Evolutionary conservation across 768 basidiomycete genomes (phyloP), one percentile per base, ranked within the genome.

Genomic region (Boletus reticulatus): DNA sequence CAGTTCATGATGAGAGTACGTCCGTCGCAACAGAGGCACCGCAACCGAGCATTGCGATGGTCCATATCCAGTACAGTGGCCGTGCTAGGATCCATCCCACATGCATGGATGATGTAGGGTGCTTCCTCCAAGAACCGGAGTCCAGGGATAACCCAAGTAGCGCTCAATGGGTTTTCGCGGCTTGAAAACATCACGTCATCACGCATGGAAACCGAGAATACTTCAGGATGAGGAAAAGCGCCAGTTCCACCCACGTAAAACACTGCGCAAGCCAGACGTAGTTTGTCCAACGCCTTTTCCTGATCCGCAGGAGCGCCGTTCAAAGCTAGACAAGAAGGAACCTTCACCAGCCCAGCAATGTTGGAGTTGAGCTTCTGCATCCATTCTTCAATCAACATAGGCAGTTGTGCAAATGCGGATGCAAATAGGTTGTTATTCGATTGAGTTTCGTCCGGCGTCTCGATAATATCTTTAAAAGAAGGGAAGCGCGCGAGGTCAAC

Each of bases 371-470:
- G 45, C 4, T 38, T 51, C 37, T 37, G 43, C 34, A 8, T 53
- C 64, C 64, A 65, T 14, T 32, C 24, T 39, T 47, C 31, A 12
- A 55, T 51, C 0, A 62, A n/a, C 11, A 9, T 12, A 27, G 57
- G 56, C 6, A 66, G 37, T 14, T 60, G 57, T 34, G 49, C 50
- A 22, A 65, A 57, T 6, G 60, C 61, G 41, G 55, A 19, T 17
- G 36, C 48, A 45, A 66, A 60, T 3, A 8, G 12, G 8, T 44
- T 27, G 29, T 53, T 39, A 1, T 52, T n/a, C 13, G 19, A 6
- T 13, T 6, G 19, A 20, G 42, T 4, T 16, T 20, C 54, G 13
- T 56, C 55, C 1, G 53, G 50, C 6, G 44, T 20, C 17, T 31
- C 48, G 43, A 66, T 55, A 13, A 55, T 29, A 14, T 52, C 48